Evolutionary conservation across 345 rosid genomes (phyloP).

Genomic region (Sapria himalayana): DNA sequence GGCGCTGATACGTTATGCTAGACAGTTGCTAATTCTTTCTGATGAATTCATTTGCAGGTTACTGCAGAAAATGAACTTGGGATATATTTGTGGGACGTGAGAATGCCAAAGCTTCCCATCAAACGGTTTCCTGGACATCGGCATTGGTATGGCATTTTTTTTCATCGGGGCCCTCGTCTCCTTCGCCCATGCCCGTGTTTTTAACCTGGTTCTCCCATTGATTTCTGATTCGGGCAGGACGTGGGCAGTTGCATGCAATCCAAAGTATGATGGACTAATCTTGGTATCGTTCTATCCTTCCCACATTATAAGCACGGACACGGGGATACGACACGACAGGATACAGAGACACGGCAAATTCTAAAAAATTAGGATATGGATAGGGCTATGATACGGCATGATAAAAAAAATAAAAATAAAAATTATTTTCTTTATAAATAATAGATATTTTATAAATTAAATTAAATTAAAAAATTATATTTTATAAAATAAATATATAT

Average conservation of each 20-base stretch:
- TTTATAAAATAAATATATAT: no score
- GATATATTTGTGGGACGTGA: slow-evolving; percentile 57
- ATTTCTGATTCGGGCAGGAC: slow-evolving; percentile 33
- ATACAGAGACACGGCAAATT: no score
- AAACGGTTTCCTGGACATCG: slow-evolving; percentile 68
- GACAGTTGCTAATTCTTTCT: no score
- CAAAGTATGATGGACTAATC: slow-evolving; percentile 59
- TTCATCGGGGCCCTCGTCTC: slow-evolving; percentile 3
- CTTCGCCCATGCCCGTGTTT: slow-evolving; percentile 4
- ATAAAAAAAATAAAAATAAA: no score
- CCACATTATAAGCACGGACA: background rate
- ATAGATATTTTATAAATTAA: no score
- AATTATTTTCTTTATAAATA: no score
- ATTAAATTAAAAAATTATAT: no score
- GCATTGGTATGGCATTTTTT: slow-evolving; percentile 35
- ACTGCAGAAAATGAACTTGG: slow-evolving; percentile 72
- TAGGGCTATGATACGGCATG: no score
- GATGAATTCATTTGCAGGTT: no score
- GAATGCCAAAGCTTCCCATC: slow-evolving; percentile 43
- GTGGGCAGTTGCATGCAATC: slow-evolving; percentile 72
- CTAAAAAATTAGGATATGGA: no score
- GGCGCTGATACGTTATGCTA: no score
- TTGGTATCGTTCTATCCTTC: slow-evolving; percentile 31
- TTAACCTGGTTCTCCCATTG: slow-evolving; percentile 1
- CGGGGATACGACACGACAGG: no score